Evolutionary conservation across 1,139 yeast genomes (phyloP), one percentile per base, ranked within the genome.

Genomic region (Waltiozyma solani): DNA sequence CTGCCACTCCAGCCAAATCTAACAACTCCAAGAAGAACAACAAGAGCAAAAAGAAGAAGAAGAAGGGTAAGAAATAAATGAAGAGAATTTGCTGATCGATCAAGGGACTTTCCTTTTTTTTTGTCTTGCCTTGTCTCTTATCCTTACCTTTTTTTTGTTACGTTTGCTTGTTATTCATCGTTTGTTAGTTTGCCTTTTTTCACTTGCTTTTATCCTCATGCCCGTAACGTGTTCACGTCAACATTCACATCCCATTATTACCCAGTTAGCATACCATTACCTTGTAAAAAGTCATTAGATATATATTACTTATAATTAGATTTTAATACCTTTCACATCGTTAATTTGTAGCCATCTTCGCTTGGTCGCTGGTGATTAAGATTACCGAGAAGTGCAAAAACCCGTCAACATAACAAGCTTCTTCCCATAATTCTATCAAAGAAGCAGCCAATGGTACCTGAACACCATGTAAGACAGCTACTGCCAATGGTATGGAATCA

Each of bases 401-500:
- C 36, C 89, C 87, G 58, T 89, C 97, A 35, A 80, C 60, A 50
- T 77, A 78, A 51, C 68, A 66, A 44, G 82, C 71, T 14, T 66
- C 56, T 12, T 53, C 51, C 66, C 80, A 80, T 12, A 85, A 48
- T 5, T 75, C 79, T 11, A 57, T 52, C 12, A 85, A 42, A 1
- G 74, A 69, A 1, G 68, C 59, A 4, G 63, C 54, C 39, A 67
- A 40, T 0, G 76, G 73, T 1, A 78, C 55, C 11, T 63, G 60
- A 2, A 84, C 68, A 0, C 96, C 96, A 41, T 85, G 95, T 7
- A 76, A 59, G 18, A 72, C 59, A 0, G 80, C 73, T 26, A 62
- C 55, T 0, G 75, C 71, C 3, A 62, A 42, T 1, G 60, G 51
- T 37, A 61, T 46, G 51, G 5, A 7, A 53, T 46, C 33, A 41